Evolutionary conservation across 1,284 basidiomycete species (phyloP).

Genomic region (Bondarzewia mesenterica): DNA sequence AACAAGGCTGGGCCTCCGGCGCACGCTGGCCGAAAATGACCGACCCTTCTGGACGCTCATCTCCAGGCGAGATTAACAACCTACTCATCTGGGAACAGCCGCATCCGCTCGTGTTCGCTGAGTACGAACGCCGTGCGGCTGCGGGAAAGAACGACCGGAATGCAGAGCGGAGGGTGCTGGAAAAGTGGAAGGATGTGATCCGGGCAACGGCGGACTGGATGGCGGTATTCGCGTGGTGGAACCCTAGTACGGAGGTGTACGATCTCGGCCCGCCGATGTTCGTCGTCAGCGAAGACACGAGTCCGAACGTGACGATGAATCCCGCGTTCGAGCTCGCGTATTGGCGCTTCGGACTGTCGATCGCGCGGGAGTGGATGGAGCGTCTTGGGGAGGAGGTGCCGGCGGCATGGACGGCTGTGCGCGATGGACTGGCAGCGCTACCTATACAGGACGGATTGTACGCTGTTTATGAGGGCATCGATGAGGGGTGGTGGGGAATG

Average conservation of each 20-base stretch:
- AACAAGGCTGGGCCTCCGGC: slow-evolving; percentile 27
- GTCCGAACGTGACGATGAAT: slow-evolving; percentile 43
- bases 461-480: slow-evolving; percentile 47
- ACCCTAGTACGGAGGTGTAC: slow-evolving; percentile 36
- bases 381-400: slow-evolving; percentile 33
- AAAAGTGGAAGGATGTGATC: slow-evolving; percentile 44
- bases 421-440: slow-evolving; percentile 36
- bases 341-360: slow-evolving; percentile 42
- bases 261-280: slow-evolving; percentile 55
- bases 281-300: slow-evolving; percentile 49
- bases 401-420: slow-evolving; percentile 35
- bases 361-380: slow-evolving; percentile 42
- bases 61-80: slow-evolving; percentile 55
- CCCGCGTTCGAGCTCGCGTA: slow-evolving; percentile 53
- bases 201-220: slow-evolving; percentile 52
- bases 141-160: background rate
- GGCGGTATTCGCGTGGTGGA: slow-evolving; percentile 46
- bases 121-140: slow-evolving; percentile 40
- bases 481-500: slow-evolving; percentile 43
- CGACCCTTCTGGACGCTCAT: slow-evolving; percentile 47
- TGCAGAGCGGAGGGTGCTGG: slow-evolving; percentile 17
- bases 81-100: slow-evolving; percentile 56
- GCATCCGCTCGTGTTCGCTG: slow-evolving; percentile 50
- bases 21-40: slow-evolving; percentile 62
- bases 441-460: slow-evolving; percentile 44